Evolutionary conservation across 2,329 filamentous ascomycete species (phyloP).

Genomic region (Hymenoscyphus repandus): DNA sequence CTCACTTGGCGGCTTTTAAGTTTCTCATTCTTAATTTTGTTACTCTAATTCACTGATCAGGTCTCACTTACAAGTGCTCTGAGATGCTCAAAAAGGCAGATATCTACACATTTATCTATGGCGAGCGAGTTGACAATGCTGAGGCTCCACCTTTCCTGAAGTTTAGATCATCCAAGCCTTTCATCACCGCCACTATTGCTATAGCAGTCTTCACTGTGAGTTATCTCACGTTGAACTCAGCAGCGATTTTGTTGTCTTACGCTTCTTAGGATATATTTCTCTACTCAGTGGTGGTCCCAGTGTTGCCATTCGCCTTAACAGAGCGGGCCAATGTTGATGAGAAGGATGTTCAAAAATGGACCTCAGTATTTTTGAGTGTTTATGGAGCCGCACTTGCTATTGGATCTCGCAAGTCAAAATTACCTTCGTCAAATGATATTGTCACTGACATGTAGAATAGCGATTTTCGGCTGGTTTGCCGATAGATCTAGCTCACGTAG

Average conservation of each 20-base stretch:
- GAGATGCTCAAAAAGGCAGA: conserved; percentile 19
- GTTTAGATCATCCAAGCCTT: conserved; percentile 24
- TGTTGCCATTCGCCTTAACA: conserved; percentile 63
- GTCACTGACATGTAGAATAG: conserved; percentile 18
- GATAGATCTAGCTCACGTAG: conserved; percentile 59
- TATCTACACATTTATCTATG: conserved; percentile 23
- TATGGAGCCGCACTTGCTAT: conserved; percentile 64
- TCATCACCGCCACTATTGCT: conserved; percentile 23
- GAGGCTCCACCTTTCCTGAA: conserved; percentile 20
- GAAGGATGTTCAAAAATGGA: conserved; percentile 59
- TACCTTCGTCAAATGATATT: too few relatives aligned
- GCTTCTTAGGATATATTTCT: conserved; percentile 49
- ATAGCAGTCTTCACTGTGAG: conserved; percentile 25
- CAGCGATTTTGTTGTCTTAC: neutral
- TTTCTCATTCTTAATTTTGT: too few relatives aligned
- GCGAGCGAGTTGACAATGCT: conserved; percentile 21
- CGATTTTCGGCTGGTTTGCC: conserved; percentile 48
- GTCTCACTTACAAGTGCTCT: neutral
- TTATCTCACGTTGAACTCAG: neutral
- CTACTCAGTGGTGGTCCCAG: conserved; percentile 61
- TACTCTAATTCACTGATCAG: neutral
- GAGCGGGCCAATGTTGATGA: conserved; percentile 46
- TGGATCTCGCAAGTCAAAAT: conserved; percentile 32
- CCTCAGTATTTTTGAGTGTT: conserved; percentile 65
- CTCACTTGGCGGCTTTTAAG: too few relatives aligned